Evolutionary conservation across 176 grass and related monocot species (phyloP).

Genomic region (Guadua angustifolia): DNA sequence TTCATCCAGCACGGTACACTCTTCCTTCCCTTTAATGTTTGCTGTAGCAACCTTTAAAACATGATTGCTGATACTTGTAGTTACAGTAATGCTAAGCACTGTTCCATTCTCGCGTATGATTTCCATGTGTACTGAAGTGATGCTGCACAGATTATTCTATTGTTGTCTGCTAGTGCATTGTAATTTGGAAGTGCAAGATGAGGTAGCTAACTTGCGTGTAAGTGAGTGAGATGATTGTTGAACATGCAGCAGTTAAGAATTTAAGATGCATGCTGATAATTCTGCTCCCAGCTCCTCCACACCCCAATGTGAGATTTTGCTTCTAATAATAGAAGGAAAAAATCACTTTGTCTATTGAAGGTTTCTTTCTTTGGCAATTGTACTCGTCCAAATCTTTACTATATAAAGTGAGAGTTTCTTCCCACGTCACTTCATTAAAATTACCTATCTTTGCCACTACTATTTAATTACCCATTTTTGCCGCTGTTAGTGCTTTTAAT

Average conservation of each 20-base stretch:
- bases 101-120: neutral
- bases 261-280: conserved; percentile 15
- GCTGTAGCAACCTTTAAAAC: conserved; percentile 27
- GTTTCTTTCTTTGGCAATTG: neutral
- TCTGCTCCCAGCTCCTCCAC: neutral
- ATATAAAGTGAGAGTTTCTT: too few relatives aligned
- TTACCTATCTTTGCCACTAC: too few relatives aligned
- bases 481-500: too few relatives aligned
- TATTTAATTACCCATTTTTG: too few relatives aligned
- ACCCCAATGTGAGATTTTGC: neutral
- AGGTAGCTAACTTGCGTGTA: neutral
- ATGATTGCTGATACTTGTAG: neutral
- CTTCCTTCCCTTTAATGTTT: conserved; percentile 36
- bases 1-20: conserved; percentile 70
- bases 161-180: conserved; percentile 2
- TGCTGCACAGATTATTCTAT: neutral
- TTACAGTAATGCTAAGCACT: conserved; percentile 21
- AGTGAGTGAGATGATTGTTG: neutral
- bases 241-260: conserved; percentile 25
- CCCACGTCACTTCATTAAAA: too few relatives aligned
- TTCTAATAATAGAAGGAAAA: neutral
- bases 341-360: neutral
- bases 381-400: conserved; percentile 20
- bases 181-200: conserved; percentile 25
- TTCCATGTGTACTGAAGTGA: neutral